phyloP scores from a whole-genome alignment of 805 yeast genomes.

The Torulaspora delbrueckii region DNA sequence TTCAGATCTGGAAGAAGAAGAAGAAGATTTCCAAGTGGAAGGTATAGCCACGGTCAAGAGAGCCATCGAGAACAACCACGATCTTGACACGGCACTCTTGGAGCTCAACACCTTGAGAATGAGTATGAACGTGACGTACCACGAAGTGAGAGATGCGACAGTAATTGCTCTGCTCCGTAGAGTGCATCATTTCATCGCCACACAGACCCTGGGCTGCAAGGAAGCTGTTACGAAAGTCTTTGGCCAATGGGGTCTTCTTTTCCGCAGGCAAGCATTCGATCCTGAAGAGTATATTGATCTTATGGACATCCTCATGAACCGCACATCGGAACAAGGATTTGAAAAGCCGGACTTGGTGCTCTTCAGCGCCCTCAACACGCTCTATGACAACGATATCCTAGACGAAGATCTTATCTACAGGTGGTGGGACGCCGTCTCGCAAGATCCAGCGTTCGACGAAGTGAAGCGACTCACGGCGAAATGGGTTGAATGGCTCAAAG shows the following conservation, averaged over 20 bases:
- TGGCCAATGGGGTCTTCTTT: slow-evolving; percentile 74
- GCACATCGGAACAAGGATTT: slow-evolving; percentile 23
- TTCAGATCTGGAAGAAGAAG: slow-evolving; percentile 45
- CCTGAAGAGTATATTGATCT: slow-evolving; percentile 73
- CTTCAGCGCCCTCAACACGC: slow-evolving; percentile 44
- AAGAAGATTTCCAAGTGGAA: slow-evolving; percentile 75
- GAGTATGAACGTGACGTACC: slow-evolving; percentile 95
- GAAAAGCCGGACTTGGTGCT: slow-evolving; percentile 36
- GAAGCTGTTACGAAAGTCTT: slow-evolving; percentile 75
- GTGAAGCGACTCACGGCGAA: slow-evolving; percentile 57
- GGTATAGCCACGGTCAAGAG: slow-evolving; percentile 92
- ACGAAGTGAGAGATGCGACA: slow-evolving; percentile 84
- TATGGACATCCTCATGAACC: slow-evolving; percentile 42
- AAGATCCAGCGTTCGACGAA: slow-evolving; percentile 41
- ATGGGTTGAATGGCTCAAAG: slow-evolving; percentile 83
- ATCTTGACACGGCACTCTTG: slow-evolving; percentile 83
- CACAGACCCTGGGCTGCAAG: slow-evolving; percentile 70
- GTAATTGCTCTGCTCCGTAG: slow-evolving; percentile 64
- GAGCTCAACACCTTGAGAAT: slow-evolving; percentile 92
- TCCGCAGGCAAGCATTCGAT: slow-evolving; percentile 81
- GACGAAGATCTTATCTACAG: slow-evolving; percentile 72
- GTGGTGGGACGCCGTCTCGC: slow-evolving; percentile 66
- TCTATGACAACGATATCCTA: slow-evolving; percentile 77
- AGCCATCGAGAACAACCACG: slow-evolving; percentile 89
- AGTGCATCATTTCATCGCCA: slow-evolving; percentile 66